These are phyloP conservation scores for Salix dunnii DNA, from an alignment of 345 rosid genomes.

Conservation along the genomic window DNA sequence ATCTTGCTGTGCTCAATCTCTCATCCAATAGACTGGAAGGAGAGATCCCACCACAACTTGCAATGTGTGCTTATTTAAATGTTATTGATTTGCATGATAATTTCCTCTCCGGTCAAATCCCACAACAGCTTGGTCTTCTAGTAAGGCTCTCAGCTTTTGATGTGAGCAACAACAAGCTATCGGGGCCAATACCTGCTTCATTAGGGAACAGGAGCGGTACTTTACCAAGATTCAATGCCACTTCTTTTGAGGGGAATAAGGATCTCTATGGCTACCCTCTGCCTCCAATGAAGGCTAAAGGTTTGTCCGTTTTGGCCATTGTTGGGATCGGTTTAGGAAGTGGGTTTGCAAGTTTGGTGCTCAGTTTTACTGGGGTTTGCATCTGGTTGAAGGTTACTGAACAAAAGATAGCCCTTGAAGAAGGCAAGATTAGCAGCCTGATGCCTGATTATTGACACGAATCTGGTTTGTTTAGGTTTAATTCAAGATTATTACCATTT, in stretches of 20 bases:
- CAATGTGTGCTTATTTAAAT: slow-evolving; percentile 80
- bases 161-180: slow-evolving; percentile 64
- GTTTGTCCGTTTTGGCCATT: slow-evolving; percentile 73
- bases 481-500: not conserved
- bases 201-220: slow-evolving; percentile 63
- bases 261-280: slow-evolving; percentile 85
- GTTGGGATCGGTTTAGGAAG: slow-evolving; percentile 97
- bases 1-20: slow-evolving; percentile 89
- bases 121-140: slow-evolving; percentile 62
- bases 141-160: slow-evolving; percentile 75
- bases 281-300: slow-evolving; percentile 54
- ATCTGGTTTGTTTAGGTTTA: not conserved
- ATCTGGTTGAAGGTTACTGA: slow-evolving; percentile 79
- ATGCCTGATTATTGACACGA: slow-evolving; percentile 64
- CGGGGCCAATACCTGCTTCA: slow-evolving; percentile 67
- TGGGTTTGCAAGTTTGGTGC: slow-evolving; percentile 77
- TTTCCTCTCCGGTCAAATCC: slow-evolving; percentile 65
- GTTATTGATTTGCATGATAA: slow-evolving; percentile 85
- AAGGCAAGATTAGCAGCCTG: slow-evolving; percentile 63
- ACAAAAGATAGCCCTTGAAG: slow-evolving; percentile 65
- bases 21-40: slow-evolving; percentile 71
- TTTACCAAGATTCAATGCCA: slow-evolving; percentile 62
- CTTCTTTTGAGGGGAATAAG: slow-evolving; percentile 71
- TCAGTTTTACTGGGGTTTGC: slow-evolving; percentile 89
- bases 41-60: slow-evolving; percentile 69